A percentile compares a stretch with the other conserved stretches of the same genome.
These are phyloP conservation scores for Schizochytrium sp. DNA, from an alignment of 108 stramenopile genomes.

Conservation along the genomic window DNA sequence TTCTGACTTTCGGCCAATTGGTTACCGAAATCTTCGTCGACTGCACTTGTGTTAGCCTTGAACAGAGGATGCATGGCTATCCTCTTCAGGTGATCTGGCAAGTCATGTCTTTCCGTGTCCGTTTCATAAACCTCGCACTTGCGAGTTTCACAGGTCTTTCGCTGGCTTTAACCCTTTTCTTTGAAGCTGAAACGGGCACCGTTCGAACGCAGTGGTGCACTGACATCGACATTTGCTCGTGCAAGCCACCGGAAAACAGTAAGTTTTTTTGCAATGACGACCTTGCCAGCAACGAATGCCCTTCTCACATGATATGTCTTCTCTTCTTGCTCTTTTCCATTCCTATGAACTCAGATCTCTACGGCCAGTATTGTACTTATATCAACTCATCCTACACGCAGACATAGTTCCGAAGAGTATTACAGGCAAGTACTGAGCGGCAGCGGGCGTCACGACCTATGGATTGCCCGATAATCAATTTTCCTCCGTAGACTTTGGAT, in stretches of 20 bases:
- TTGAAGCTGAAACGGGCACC: not conserved
- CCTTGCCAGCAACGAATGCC: not conserved
- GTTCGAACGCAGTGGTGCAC: not conserved
- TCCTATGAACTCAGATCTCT: not conserved
- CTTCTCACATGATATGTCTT: not conserved
- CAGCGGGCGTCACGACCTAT: too few relatives aligned
- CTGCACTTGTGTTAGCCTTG: not conserved
- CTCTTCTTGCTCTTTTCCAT: not conserved
- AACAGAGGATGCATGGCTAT: not conserved
- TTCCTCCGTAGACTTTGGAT: too few relatives aligned
- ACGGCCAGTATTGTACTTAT: not conserved
- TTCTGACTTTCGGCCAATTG: not conserved
- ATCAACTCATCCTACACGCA: not conserved
- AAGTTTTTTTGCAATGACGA: not conserved
- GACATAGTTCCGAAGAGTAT: too few relatives aligned
- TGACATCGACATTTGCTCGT: not conserved
- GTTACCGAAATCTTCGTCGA: not conserved
- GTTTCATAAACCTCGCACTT: not conserved
- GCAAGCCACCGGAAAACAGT: not conserved
- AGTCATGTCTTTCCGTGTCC: not conserved
- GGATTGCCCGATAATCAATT: too few relatives aligned
- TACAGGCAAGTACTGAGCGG: too few relatives aligned
- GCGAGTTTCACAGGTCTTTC: not conserved
- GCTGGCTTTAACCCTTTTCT: not conserved
- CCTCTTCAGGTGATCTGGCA: not conserved